Percentiles rank a stretch among this genome's conserved stretches.
Conservation (phyloP, 306 rosid species). For the Albizia julibrissin region DNA sequence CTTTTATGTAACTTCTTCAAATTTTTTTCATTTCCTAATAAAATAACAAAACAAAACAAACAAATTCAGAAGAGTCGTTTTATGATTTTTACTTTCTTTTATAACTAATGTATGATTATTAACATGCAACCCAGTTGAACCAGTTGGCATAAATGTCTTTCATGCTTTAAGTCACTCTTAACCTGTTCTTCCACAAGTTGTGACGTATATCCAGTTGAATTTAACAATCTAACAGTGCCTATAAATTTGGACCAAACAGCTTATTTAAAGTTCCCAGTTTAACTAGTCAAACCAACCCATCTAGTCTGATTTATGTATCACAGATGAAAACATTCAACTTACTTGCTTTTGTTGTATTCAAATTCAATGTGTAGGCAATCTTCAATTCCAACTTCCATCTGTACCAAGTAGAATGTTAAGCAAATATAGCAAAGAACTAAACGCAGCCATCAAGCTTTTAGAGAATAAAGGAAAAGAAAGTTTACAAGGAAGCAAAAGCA, state of each 20-base stretch:
- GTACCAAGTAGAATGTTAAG: constrained; percentile 38
- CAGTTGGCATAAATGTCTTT: not conserved
- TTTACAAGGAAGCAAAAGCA: constrained; percentile 27
- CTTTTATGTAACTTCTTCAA: not conserved
- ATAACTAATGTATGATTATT: not conserved
- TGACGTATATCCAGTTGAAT: not conserved
- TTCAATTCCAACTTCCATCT: constrained; percentile 99
- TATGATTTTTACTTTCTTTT: not conserved
- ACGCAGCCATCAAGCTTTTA: constrained; percentile 12
- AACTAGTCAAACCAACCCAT: not conserved
- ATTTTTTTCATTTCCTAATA: not conserved
- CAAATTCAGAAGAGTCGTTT: not conserved
- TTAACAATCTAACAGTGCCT: not conserved
- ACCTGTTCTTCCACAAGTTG: not conserved
- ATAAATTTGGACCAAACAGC: not conserved
- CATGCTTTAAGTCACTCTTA: not conserved
- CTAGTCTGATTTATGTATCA: not conserved
- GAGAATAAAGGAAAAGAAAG: not conserved
- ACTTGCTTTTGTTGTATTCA: constrained; percentile 75
- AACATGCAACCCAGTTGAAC: not conserved
- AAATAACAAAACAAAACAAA: not conserved
- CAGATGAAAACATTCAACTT: not conserved
- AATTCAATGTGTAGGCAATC: constrained; percentile 98
- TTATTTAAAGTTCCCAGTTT: constrained; percentile 14
- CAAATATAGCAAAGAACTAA: constrained; percentile 25